Evolutionary conservation across 2,329 filamentous ascomycete species (phyloP), one percentile per base, ranked within the genome.

Genomic region (Aspergillus cejpii): DNA sequence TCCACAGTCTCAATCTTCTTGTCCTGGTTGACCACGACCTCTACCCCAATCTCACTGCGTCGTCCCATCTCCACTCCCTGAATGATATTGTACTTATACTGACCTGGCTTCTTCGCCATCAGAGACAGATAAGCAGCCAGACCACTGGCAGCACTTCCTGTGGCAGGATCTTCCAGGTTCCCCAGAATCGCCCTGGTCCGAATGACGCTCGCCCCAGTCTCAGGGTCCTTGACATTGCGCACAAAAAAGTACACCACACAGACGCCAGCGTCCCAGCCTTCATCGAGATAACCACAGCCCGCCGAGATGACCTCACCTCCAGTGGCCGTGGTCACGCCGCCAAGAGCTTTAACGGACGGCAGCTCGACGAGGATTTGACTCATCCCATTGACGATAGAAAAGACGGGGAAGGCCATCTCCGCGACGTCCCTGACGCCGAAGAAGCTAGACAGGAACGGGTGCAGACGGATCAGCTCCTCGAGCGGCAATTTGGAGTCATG

Each of bases 1-100:
- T 60, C 53, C 14, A 68, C 56, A 39, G 52, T 55, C 15, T 61
- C 58, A 41, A 67, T 61, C 43, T 52, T 44, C 27, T 45, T 54
- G 8, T 60, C 54, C 1, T 34, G 34, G 27, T 54, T 53, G 27
- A 60, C 21, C 15, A 37, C 44, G 15, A 65, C 58, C 3, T 54
- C 56, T 15, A 68, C 51, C 4, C 58, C 62, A 49, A 68, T 67
- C 40, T 65, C 64, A 52, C 63, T 66, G 20, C 61, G 54, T 52
- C 79, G 64, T 8, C 79, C 80, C 76, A 84, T 83, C 65, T 85
- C 81, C 11, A 83, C 78, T 1, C 81, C 81, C 64, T 85, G 81
- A 46, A 76, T 76, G 50, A 84, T 68, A 43, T 72, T 67, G 50
- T 77, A 81, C 39, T 60, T 62, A 21, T 60, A 60, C 40, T 51